Percentiles rank a stretch among this genome's conserved stretches.
phyloP scores from a whole-genome alignment of 139 green algal species.

The Bryopsis sp. region DNA sequence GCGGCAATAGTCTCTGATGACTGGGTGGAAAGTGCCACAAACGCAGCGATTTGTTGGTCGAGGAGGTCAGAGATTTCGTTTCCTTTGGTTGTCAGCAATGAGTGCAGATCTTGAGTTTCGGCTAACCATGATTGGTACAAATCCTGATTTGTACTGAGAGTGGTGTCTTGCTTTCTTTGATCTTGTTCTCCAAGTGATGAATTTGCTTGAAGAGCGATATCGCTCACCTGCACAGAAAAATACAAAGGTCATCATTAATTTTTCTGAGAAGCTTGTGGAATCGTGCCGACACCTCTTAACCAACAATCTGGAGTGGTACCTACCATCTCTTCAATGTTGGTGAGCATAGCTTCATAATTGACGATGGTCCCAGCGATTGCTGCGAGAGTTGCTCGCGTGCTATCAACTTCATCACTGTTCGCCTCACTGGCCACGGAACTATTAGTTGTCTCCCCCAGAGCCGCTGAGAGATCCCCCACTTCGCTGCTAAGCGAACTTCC shows the following conservation, averaged over 20 bases:
- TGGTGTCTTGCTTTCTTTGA: background rate
- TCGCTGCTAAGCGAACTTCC: background rate
- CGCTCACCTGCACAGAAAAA: too few species aligned
- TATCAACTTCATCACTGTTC: background rate
- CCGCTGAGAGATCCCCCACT: background rate
- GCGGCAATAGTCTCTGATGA: background rate
- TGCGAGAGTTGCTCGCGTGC: background rate
- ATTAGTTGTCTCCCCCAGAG: background rate
- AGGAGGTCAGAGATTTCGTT: background rate
- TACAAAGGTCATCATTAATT: too few species aligned
- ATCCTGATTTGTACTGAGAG: background rate
- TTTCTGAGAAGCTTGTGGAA: too few species aligned
- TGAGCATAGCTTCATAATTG: background rate
- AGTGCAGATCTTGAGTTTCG: background rate
- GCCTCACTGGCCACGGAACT: background rate
- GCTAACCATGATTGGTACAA: background rate
- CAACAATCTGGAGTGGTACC: too few species aligned
- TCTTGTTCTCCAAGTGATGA: background rate
- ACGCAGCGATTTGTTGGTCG: background rate
- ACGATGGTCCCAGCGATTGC: background rate
- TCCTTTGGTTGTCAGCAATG: background rate
- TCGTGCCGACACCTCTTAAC: too few species aligned
- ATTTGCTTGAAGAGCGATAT: too few species aligned
- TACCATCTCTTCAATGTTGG: too few species aligned
- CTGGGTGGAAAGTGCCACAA: background rate